These are phyloP conservation scores for Vinca minor DNA, from an alignment of 257 asterid genomes.

Conservation along the genomic window DNA sequence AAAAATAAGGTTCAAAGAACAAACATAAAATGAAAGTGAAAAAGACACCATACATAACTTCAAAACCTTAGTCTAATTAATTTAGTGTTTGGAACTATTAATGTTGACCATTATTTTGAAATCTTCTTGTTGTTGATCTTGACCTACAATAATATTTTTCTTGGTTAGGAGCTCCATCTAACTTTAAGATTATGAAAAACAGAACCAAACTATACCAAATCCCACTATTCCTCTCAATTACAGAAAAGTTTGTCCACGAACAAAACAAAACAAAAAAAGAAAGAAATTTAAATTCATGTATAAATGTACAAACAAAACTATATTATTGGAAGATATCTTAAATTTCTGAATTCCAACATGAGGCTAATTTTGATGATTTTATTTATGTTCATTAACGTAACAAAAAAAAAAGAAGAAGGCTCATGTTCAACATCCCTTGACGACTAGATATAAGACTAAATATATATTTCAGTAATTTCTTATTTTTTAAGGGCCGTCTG, in stretches of 20 bases:
- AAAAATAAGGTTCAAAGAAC: not conserved
- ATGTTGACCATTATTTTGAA: slow-evolving; percentile 5
- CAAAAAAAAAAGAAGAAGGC: too few species aligned
- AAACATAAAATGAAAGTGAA: not conserved
- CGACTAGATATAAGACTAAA: too few species aligned
- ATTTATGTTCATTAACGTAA: too few species aligned
- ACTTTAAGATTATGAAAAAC: not conserved
- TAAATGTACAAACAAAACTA: slow-evolving; percentile 12
- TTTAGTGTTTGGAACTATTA: not conserved
- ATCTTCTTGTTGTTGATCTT: not conserved
- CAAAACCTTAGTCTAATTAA: not conserved
- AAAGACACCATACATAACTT: not conserved
- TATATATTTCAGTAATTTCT: too few species aligned
- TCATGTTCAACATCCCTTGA: too few species aligned
- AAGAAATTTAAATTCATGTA: not conserved
- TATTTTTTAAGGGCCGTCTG: too few species aligned
- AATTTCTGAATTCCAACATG: too few species aligned
- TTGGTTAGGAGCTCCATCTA: slow-evolving; percentile 5
- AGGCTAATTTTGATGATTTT: too few species aligned
- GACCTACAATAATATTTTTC: not conserved
- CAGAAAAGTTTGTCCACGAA: not conserved
- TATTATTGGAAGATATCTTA: too few species aligned
- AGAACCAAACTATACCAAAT: slow-evolving; percentile 8
- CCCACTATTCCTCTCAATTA: not conserved
- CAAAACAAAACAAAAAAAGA: not conserved